Evolutionary conservation across 169 alveolate species (phyloP), one percentile per base, ranked within the genome.

Genomic region (Eimeria necatrix): DNA sequence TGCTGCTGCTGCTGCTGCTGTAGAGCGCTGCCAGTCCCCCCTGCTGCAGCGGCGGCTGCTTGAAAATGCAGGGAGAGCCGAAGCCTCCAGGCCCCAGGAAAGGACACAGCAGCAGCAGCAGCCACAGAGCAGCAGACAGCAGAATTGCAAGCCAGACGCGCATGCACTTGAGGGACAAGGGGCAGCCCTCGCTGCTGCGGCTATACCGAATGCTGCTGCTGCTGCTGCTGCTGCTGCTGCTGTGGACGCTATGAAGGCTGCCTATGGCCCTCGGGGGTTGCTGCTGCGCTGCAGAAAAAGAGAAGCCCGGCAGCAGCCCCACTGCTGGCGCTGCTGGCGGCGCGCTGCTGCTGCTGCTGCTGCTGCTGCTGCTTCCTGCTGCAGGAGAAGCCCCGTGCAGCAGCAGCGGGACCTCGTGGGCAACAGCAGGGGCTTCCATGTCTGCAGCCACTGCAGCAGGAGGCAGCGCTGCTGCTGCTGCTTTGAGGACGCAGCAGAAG

Each of bases 181-280:
- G 68, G 61, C 85, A 26, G 22, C 85, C n/a, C 26, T 53, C 49
- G 32, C 59, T 32, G 32, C 60, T 74, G 60, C 85, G 9, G 52
- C 60, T 46, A n/a, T 10, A 26, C 56, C 32, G n/a, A 14, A 4
- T 48, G 85, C 26, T n/a, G 22, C 41, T 18, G 22, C 8, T 48
- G 85, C 85, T 74, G 14, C 81, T 71, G 52, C 85, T 74, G 85
- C 85, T 74, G 56, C 52, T 41, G 85, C 78, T 32, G 85, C 85
- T 41, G 32, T 3, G 22, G 60, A 7, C 14, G 85, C 85, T 41
- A 8, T 4, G 18, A 20, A 9, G 0, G 26, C 52, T 10, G 59
- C 85, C 61, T 5, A 46, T 32, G 18, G 61, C 60, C 4, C 14
- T 51, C 41, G 26, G 61, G 18, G 18, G 18, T 16, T 41, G 59